Evolutionary conservation across 768 basidiomycete species (phyloP).

Genomic region (Suillus lakei): DNA sequence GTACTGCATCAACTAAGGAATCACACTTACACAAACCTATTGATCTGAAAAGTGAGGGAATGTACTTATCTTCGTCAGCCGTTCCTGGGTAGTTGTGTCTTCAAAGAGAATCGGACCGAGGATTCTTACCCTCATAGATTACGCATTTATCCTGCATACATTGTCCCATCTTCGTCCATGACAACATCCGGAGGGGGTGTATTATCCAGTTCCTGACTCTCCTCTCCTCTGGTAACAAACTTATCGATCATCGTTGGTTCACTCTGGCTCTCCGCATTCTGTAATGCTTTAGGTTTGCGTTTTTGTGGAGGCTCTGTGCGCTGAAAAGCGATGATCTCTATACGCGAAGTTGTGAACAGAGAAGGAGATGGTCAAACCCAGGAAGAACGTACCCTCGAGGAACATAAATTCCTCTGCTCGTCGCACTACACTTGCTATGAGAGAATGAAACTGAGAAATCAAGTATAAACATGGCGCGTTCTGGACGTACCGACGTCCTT

Average conservation of each 20-base stretch:
- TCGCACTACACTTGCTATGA: conserved; percentile 61
- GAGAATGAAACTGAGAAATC: conserved; percentile 7
- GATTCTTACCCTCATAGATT: background rate
- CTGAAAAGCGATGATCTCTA: conserved; percentile 66
- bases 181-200: conserved; percentile 40
- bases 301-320: conserved; percentile 47
- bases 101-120: background rate
- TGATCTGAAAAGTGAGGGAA: background rate
- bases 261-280: conserved; percentile 21
- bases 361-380: conserved; percentile 3
- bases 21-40: no score
- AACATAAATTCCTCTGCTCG: conserved; percentile 79
- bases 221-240: conserved; percentile 44
- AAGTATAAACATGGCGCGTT: background rate
- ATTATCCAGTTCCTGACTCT: conserved; percentile 25
- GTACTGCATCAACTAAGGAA: background rate
- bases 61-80: background rate
- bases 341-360: background rate
- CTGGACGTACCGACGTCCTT: conserved; percentile 72
- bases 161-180: conserved; percentile 66
- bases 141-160: conserved; percentile 43
- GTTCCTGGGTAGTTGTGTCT: background rate
- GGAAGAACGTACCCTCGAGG: conserved; percentile 60
- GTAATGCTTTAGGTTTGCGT: conserved; percentile 43
- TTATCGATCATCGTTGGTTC: conserved; percentile 52